Evolutionary conservation across 371 early-diverging fungal genomes (phyloP), one percentile per base, ranked within the genome.

Genomic region (Mortierella sp.): DNA sequence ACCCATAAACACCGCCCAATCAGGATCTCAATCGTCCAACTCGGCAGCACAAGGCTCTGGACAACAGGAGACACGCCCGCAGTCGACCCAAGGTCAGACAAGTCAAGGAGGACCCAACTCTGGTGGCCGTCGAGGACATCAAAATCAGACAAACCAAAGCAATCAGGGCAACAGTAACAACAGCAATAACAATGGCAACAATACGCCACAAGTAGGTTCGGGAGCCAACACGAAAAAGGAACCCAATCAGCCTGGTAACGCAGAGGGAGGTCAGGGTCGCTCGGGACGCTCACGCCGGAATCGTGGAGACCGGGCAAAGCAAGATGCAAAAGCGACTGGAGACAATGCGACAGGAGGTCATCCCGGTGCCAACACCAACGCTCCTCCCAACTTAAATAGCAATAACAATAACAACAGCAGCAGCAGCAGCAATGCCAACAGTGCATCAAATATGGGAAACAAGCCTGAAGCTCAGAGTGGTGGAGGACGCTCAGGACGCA

Each of bases 101-200:
- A 61, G 28, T 16, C 74, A 73, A 64, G 79, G 73, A 51, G 57
- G 69, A 14, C 19, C 79, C 55, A 50, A 24, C 31, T 13, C 73
- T 24, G 50, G 72, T 40, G 34, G 50, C 34, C 79, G 83, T 55
- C 79, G 83, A n/a, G 83, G 79, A 54, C 83, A 77, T 44, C 82
- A 78, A 13, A 70, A 64, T 24, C 83, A 83, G 48, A 54, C 19
- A 19, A 78, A 1, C 75, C 40, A n/a, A 64, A 71, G 31, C 21
- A 73, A 14, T 73, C 59, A 43, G 64, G 64, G 70, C 81, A 79
- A 53, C 77, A 37, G 2, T 6, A 59, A 6, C 61, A 76, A 26
- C 34, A 64, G 55, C 26, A 51, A 34, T 5, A 57, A 57, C 24
- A n/a, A 34, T 24, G 34, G 46, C 8, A 50, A 4, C 59, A 69